These are phyloP conservation scores for Xylariaceae sp. DNA, from an alignment of 2,329 filamentous ascomycete species.

Conservation along the genomic window DNA sequence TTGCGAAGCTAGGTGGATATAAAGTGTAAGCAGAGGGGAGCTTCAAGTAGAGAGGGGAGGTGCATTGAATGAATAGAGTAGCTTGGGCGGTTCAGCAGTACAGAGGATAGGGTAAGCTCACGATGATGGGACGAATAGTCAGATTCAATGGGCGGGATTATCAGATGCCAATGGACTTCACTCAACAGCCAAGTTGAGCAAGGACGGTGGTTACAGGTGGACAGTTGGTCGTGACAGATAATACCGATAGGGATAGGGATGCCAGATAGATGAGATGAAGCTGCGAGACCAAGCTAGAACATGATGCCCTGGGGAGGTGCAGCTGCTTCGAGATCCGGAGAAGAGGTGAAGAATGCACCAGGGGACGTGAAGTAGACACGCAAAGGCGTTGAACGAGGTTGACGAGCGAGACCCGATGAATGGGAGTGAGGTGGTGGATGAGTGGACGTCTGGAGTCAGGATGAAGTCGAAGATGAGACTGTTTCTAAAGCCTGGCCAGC, in stretches of 20 bases:
- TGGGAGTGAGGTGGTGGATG: too few relatives aligned
- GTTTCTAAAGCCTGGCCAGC: too few relatives aligned
- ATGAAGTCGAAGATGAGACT: too few relatives aligned
- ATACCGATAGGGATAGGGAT: constrained; percentile 24
- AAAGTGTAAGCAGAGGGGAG: neutral
- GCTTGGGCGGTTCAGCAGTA: constrained; percentile 1
- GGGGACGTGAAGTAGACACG: neutral
- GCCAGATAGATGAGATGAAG: constrained; percentile 16
- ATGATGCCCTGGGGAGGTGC: constrained; percentile 20
- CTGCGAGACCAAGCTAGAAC: constrained; percentile 22
- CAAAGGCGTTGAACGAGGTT: neutral
- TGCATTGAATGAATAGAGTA: neutral
- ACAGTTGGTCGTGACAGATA: constrained; percentile 27
- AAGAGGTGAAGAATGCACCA: neutral
- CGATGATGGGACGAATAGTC: constrained; percentile 13
- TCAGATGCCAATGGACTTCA: constrained; percentile 17
- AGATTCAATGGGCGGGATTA: constrained; percentile 9
- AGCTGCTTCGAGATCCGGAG: neutral
- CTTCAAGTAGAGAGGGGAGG: neutral
- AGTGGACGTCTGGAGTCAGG: too few relatives aligned
- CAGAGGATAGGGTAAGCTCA: constrained; percentile 9
- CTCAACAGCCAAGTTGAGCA: constrained; percentile 20
- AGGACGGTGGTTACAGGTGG: constrained; percentile 12
- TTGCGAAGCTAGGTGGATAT: constrained; percentile 11
- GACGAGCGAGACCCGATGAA: neutral